A percentile compares a stretch with the other conserved stretches of the same genome.
Evolutionary conservation across 176 grass and related monocot genomes (phyloP).

Genomic region (Bolboschoenus planiculmis): DNA sequence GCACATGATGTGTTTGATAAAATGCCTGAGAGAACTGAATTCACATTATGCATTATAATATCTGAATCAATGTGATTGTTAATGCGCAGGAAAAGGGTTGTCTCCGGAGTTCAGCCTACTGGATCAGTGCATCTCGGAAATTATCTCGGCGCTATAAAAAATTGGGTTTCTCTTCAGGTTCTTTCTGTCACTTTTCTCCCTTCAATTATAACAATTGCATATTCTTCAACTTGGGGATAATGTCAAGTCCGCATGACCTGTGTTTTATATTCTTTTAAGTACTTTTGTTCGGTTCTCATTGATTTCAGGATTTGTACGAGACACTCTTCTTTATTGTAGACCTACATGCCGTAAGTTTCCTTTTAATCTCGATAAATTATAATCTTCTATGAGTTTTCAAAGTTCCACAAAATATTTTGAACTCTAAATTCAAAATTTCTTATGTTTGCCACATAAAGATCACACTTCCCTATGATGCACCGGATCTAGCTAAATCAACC

Average conservation of each 20-base stretch:
- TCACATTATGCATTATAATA: background rate
- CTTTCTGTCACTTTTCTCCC: background rate
- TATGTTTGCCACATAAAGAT: slow-evolving; percentile 41
- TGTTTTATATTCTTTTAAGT: background rate
- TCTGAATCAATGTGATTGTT: background rate
- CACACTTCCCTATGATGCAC: slow-evolving; percentile 81
- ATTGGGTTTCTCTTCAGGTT: slow-evolving; percentile 96
- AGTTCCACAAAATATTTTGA: slow-evolving; percentile 1
- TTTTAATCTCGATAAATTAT: slow-evolving; percentile 21
- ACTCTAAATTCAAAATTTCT: background rate
- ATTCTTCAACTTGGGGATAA: background rate
- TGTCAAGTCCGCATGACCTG: background rate
- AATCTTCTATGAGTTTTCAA: background rate
- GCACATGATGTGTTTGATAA: slow-evolving; percentile 10
- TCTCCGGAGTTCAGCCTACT: slow-evolving; percentile 97
- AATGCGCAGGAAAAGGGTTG: slow-evolving; percentile 80
- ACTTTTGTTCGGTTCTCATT: slow-evolving; percentile 11
- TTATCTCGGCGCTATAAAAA: slow-evolving; percentile 95
- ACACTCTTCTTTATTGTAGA: slow-evolving; percentile 99
- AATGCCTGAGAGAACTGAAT: slow-evolving; percentile 4
- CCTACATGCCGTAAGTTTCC: slow-evolving; percentile 66
- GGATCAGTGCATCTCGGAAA: slow-evolving; percentile 95
- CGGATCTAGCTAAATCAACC: slow-evolving; percentile 73
- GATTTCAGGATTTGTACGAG: slow-evolving; percentile 79
- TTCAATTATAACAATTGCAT: background rate